Conservation (phyloP, 768 basidiomycete species). For the Psilocybe azurescens region DNA sequence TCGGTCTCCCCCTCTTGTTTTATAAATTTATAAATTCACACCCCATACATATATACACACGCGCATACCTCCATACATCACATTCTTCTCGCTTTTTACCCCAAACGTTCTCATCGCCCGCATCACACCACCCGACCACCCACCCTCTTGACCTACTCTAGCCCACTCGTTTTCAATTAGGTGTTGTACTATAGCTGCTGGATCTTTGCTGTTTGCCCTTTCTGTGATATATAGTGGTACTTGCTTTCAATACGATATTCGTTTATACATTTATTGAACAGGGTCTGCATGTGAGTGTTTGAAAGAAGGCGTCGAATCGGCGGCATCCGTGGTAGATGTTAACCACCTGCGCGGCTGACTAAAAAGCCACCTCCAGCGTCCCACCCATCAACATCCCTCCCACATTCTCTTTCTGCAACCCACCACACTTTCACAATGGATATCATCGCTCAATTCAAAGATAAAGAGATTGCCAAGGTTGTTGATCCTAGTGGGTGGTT, state of each 20-base stretch:
- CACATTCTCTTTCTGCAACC: not conserved
- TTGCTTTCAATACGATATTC: conserved; percentile 2
- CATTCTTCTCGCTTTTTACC: not conserved
- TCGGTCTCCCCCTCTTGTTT: not conserved
- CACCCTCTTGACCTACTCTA: not conserved
- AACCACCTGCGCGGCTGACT: conserved; percentile 1
- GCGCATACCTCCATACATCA: not conserved
- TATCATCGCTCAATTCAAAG: conserved; percentile 25
- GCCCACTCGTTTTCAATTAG: conserved; percentile 1
- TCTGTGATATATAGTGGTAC: not conserved
- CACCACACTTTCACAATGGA: conserved; percentile 19
- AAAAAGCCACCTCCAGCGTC: not conserved
- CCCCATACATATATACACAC: conserved; percentile 6
- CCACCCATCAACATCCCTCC: not conserved
- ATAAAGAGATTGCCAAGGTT: conserved; percentile 25
- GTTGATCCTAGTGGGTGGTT: conserved; percentile 31
- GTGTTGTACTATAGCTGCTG: conserved; percentile 9
- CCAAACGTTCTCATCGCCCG: conserved; percentile 2
- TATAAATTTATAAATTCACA: not conserved
- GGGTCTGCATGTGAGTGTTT: not conserved
- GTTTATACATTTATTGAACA: not conserved
- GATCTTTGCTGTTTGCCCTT: not conserved
- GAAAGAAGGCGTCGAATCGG: not conserved
- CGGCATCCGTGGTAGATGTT: not conserved
- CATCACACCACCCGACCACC: conserved; percentile 1